Evolutionary conservation across 768 basidiomycete species (phyloP).

Genomic region (Suillus hirtellus): DNA sequence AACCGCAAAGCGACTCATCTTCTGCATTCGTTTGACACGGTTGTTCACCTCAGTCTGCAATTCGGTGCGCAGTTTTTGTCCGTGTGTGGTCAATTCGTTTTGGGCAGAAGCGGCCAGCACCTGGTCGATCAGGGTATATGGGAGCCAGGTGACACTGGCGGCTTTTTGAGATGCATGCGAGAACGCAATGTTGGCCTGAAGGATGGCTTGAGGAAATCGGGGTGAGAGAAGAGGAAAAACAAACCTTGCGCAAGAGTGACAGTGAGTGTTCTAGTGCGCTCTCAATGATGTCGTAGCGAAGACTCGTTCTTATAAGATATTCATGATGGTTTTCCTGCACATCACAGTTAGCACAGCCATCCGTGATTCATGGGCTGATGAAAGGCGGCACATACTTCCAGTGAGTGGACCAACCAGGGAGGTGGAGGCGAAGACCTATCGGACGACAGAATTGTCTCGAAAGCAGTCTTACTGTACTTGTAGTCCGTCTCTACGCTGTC

Average conservation of each 20-base stretch:
- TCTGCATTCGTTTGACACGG: slow-evolving; percentile 70
- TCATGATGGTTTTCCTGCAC: slow-evolving; percentile 73
- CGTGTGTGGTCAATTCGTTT: slow-evolving; percentile 47
- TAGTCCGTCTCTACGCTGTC: slow-evolving; percentile 72
- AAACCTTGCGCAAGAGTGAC: slow-evolving; percentile 71
- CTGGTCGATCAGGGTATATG: slow-evolving; percentile 83
- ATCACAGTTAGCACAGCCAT: neutral
- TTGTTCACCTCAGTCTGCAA: slow-evolving; percentile 61
- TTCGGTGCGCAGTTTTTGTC: slow-evolving; percentile 42
- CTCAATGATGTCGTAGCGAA: slow-evolving; percentile 79
- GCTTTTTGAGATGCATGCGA: slow-evolving; percentile 52
- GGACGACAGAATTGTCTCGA: slow-evolving; percentile 74
- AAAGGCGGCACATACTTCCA: slow-evolving; percentile 53
- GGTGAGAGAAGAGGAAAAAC: slow-evolving; percentile 24
- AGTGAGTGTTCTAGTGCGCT: slow-evolving; percentile 75
- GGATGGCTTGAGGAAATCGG: slow-evolving; percentile 12
- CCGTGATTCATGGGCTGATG: slow-evolving; percentile 5
- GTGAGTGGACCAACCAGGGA: slow-evolving; percentile 76
- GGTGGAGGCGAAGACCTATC: slow-evolving; percentile 67
- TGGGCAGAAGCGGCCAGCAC: slow-evolving; percentile 67
- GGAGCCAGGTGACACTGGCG: slow-evolving; percentile 72
- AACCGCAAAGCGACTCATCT: slow-evolving; percentile 44
- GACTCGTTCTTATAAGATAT: slow-evolving; percentile 74
- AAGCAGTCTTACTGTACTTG: slow-evolving; percentile 71
- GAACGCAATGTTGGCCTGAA: slow-evolving; percentile 54